Conservation (phyloP, 2,329 filamentous ascomycete genomes). For the Hypoxylon sp. region DNA sequence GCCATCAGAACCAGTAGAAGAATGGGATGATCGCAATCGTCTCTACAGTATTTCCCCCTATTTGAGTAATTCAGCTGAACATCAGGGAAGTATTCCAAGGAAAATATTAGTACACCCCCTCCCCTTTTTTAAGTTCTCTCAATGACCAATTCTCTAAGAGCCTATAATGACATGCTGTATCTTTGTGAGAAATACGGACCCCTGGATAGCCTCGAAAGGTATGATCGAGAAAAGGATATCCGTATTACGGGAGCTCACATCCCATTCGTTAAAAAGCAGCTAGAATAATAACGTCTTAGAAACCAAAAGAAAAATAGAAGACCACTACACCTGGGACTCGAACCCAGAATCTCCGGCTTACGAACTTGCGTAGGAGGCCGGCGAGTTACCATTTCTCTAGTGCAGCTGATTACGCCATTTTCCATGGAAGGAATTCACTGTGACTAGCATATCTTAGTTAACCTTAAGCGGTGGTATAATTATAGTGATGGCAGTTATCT, state of each 20-base stretch:
- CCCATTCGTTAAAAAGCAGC: constrained; percentile 34
- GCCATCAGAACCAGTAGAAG: constrained; percentile 41
- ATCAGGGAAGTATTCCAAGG: constrained; percentile 48
- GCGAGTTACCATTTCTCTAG: constrained; percentile 18
- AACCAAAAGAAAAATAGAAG: not conserved
- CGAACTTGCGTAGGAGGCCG: not conserved
- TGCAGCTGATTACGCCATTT: not conserved
- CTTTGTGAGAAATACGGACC: constrained; percentile 58
- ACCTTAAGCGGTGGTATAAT: not conserved
- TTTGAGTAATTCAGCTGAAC: constrained; percentile 45
- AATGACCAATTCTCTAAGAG: constrained; percentile 39
- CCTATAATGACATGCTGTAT: constrained; percentile 58
- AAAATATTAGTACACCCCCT: constrained; percentile 44
- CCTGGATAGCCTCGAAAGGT: constrained; percentile 51
- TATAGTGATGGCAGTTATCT: not conserved
- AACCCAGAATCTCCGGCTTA: constrained; percentile 10
- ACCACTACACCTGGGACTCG: constrained; percentile 8
- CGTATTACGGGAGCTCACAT: constrained; percentile 29
- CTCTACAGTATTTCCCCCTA: constrained; percentile 43
- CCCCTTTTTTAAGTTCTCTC: not conserved
- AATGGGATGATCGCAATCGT: constrained; percentile 45
- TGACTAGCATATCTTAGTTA: not conserved
- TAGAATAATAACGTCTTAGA: constrained; percentile 9
- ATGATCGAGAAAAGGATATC: constrained; percentile 51
- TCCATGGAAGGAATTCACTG: not conserved